Conservation (phyloP, 495 filamentous ascomycete species). For the Hypoxylon trugodes region DNA sequence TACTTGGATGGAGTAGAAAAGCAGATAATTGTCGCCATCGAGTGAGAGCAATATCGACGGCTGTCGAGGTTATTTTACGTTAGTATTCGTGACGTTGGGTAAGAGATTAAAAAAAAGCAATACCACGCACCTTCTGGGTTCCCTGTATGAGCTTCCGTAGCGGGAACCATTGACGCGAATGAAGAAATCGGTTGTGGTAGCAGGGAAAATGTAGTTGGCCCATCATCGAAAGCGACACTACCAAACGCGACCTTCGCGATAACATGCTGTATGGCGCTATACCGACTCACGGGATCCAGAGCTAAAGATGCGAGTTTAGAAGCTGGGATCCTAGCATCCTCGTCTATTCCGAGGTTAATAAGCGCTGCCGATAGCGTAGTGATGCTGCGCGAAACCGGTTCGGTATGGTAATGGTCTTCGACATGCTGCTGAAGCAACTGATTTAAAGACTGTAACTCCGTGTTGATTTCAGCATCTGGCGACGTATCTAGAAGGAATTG, state of each 20-base stretch:
- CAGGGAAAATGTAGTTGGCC: conserved; percentile 42
- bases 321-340: conserved; percentile 19
- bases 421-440: conserved; percentile 46
- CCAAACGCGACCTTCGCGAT: conserved; percentile 44
- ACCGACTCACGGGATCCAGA: conserved; percentile 40
- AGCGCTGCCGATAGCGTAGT: conserved; percentile 34
- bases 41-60: conserved; percentile 40
- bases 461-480: conserved; percentile 41
- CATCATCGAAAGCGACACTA: conserved; percentile 41
- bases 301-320: conserved; percentile 34
- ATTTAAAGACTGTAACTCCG: conserved; percentile 41
- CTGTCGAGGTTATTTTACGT: conserved; percentile 23
- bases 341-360: conserved; percentile 38
- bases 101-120: too few relatives aligned
- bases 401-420: conserved; percentile 46
- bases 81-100: neutral
- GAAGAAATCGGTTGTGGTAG: conserved; percentile 44
- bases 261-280: conserved; percentile 45
- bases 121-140: conserved; percentile 23
- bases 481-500: conserved; percentile 45
- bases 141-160: conserved; percentile 24
- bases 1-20: conserved; percentile 46
- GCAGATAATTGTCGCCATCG: conserved; percentile 49
- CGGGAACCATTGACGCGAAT: conserved; percentile 42
- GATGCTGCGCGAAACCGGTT: conserved; percentile 34